Base-by-base conservation (phyloP, 2,329 filamentous ascomycete genomes). In the Lachnellula subtilissima region DNA sequence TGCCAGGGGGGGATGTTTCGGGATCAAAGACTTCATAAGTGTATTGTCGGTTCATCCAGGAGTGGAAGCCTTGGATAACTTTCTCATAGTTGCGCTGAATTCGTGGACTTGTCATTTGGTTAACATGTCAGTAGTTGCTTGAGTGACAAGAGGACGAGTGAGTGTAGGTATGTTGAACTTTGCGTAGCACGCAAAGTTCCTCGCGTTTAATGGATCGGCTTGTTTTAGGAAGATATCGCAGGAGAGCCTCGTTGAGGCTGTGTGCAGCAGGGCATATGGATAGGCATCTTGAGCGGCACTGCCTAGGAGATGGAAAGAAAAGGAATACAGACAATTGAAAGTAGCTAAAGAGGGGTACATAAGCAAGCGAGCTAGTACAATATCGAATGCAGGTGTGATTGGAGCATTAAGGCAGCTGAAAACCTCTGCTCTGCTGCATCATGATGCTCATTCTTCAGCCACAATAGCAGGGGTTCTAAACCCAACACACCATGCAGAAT, bases 21-120 rank as follows among this genome's bases (percentile, higher is more conserved):
- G 50, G 54, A 39, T 53, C 50, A 22, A 56, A 8, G 22, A 53
- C 43, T 45, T 49, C 54, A 17, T 9, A 49, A 9, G 23, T 14
- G 12, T 36, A 25, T 28, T 9, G 35, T 23, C 32, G 23, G n/a
- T 32, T 11, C 15, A 53, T 36, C 32, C 14, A 56, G 6, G 15
- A 28, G 19, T 28, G 36, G 54, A 56, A 53, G 8, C 22, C 17
- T 35, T 39, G 22, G 32, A 53, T 43, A 22, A 17, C 54, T 9
- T 19, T 17, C 25, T 52, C 42, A 14, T 50, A 48, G 32, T 52
- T 40, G 8, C 50, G 54, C 36, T 49, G 50, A 11, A 23, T 25
- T 9, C 37, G 23, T 12, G 12, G 39, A 7, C 23, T n/a, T 39
- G 8, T 17, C 43, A 54, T 54, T 28, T 32, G 28, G 32, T 14